Evolutionary conservation across 257 asterid species (phyloP).

Genomic region (Ballota nigra): DNA sequence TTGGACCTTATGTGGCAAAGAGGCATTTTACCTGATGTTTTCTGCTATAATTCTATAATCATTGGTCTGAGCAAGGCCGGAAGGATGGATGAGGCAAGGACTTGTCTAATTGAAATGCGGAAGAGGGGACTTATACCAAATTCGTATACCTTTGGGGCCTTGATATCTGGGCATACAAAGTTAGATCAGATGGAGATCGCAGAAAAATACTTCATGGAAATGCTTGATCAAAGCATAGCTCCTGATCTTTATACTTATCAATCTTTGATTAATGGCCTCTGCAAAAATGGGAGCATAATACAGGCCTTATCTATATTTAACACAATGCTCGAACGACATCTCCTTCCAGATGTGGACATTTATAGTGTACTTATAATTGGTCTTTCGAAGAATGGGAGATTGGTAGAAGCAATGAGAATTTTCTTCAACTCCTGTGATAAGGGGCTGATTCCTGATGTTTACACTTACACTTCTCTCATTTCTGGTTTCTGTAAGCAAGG

Average conservation of each 20-base stretch:
- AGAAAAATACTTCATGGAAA: conserved; percentile 60
- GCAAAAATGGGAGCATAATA: conserved; percentile 53
- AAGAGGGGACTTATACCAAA: conserved; percentile 61
- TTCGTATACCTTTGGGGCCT: conserved; percentile 72
- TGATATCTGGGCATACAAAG: conserved; percentile 58
- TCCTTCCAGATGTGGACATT: conserved; percentile 60
- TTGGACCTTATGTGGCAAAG: conserved; percentile 69
- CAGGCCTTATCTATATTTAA: conserved; percentile 61
- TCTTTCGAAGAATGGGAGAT: conserved; percentile 61
- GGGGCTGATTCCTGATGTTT: conserved; percentile 70
- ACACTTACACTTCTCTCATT: conserved; percentile 67
- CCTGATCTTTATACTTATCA: conserved; percentile 61
- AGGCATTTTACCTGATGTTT: conserved; percentile 66
- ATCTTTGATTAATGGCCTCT: conserved; percentile 62
- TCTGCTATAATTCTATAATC: conserved; percentile 64
- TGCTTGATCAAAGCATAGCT: conserved; percentile 62
- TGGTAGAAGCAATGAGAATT: conserved; percentile 65
- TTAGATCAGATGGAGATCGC: conserved; percentile 62
- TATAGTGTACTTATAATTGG: conserved; percentile 67
- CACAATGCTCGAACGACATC: conserved; percentile 43
- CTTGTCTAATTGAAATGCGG: conserved; percentile 52
- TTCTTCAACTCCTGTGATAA: conserved; percentile 53
- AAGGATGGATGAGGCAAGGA: conserved; percentile 67
- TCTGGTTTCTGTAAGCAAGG: conserved; percentile 78
- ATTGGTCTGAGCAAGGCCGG: conserved; percentile 71